Base-by-base conservation (phyloP, 805 yeast species). In the Vanderwaltozyma polyspora region DNA sequence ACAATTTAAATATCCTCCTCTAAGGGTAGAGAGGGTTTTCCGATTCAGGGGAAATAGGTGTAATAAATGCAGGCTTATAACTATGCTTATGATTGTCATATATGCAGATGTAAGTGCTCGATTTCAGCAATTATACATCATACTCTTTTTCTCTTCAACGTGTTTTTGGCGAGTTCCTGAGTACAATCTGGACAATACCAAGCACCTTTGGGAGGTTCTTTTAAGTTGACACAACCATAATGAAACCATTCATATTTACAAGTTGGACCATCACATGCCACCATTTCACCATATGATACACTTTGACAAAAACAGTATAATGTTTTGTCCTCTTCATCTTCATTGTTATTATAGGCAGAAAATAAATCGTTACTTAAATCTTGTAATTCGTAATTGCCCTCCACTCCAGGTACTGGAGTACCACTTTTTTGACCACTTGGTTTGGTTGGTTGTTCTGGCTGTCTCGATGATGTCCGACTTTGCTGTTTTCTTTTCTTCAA, bases 201-300 rank as follows among this genome's bases (percentile, higher is more conserved):
- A 31, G 81, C 79, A 14, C 91, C 94, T 49, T 76, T 75, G 3
- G 97, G 97, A 4, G 94, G 95, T 33, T 76, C 78, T 14, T 76
- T 77, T 39, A 89, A 64, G 1, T 94, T 94, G 28, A 89, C 95
- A 64, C 98, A 91, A 36, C 77, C 79, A 68, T 87, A 89, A 59
- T 91, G 98, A 62, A 89, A 89, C 97, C 97, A 89, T 55, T 85
- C 95, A 44, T 68, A 76, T 51, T 76, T 74, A 64, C 98, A 91
- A 46, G 79, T 76, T 17, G 79, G 80, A 42, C 85, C 82, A 54
- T 89, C 98, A 60, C 98, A 89, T 0, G 91, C 96, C 44, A 89
- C 84, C 98, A 89, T 89, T 48, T 79, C 84, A 17, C 98, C 98
- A 59, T 79, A 84, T 0, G 96, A 86, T 0, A 82, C 93, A 45